Percentiles rank a stretch among this genome's conserved stretches.
phyloP scores from a whole-genome alignment of 2,329 filamentous ascomycete species.

The Ustulina deusta region DNA sequence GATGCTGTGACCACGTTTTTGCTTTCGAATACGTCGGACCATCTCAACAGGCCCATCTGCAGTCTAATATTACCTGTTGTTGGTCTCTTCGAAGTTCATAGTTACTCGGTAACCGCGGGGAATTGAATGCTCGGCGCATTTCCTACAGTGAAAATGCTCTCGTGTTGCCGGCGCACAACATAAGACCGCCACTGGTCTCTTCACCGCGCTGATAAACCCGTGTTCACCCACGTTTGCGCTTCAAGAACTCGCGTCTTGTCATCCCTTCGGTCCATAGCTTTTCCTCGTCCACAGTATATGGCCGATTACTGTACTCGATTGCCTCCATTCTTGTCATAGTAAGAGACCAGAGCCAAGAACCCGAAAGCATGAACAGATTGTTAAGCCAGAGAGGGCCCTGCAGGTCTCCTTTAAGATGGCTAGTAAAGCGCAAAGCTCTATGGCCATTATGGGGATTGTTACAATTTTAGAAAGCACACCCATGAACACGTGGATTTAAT shows the following conservation, averaged over 20 bases:
- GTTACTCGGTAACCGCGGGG: slow-evolving; percentile 16
- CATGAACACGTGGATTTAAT: slow-evolving; percentile 20
- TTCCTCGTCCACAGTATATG: slow-evolving; percentile 25
- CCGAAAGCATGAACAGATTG: slow-evolving; percentile 19
- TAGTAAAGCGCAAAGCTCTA: slow-evolving; percentile 7
- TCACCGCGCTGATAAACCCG: slow-evolving; percentile 25
- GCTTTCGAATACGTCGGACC: slow-evolving; percentile 18
- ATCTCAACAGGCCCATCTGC: slow-evolving; percentile 16
- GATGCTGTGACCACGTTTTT: slow-evolving; percentile 18
- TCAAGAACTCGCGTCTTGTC: slow-evolving; percentile 28
- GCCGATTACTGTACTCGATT: slow-evolving; percentile 22
- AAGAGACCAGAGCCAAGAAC: slow-evolving; percentile 18
- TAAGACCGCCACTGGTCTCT: slow-evolving; percentile 17
- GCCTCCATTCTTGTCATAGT: slow-evolving; percentile 21
- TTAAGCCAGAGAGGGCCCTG: slow-evolving; percentile 14
- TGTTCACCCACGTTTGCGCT: slow-evolving; percentile 29
- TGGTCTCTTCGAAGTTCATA: slow-evolving; percentile 23
- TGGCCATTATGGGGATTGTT: slow-evolving; percentile 16
- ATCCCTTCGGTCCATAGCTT: slow-evolving; percentile 32
- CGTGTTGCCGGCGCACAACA: slow-evolving; percentile 13
- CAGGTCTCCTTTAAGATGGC: slow-evolving; percentile 18
- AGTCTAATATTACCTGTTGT: slow-evolving; percentile 16
- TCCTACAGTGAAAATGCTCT: slow-evolving; percentile 19
- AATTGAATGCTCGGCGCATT: slow-evolving; percentile 20
- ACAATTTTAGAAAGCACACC: slow-evolving; percentile 25